Evolutionary conservation across 1,139 yeast species (phyloP).

Genomic region (Suhomyces chickasaworum): DNA sequence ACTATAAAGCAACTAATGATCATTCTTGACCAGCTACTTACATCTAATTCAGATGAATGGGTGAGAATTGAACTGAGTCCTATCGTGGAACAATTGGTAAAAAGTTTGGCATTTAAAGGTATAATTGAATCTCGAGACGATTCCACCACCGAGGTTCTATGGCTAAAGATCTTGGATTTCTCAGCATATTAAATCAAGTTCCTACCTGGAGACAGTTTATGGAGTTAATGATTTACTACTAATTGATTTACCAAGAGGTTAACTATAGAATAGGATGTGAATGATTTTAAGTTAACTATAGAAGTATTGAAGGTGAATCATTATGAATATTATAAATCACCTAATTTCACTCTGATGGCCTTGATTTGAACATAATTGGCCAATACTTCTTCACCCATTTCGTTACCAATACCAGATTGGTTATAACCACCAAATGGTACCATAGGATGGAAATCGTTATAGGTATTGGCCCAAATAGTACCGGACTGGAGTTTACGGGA

Average conservation of each 20-base stretch:
- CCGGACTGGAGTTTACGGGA: slow-evolving; percentile 29
- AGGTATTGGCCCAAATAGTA: slow-evolving; percentile 32
- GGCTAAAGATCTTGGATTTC: slow-evolving; percentile 18
- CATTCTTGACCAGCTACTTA: slow-evolving; percentile 9
- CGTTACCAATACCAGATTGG: slow-evolving; percentile 34
- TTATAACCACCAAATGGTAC: slow-evolving; percentile 36
- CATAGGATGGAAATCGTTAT: slow-evolving; percentile 31
- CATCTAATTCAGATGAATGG: slow-evolving; percentile 18
- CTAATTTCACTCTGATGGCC: slow-evolving; percentile 26
- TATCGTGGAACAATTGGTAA: slow-evolving; percentile 20
- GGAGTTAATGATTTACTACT: too few species aligned
- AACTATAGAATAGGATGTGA: too few species aligned
- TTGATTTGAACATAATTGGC: slow-evolving; percentile 29
- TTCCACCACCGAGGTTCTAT: slow-evolving; percentile 10
- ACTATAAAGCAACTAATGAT: slow-evolving; percentile 16
- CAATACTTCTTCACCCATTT: slow-evolving; percentile 31
- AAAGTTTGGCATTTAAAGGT: slow-evolving; percentile 22
- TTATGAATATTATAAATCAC: slow-evolving; percentile 1
- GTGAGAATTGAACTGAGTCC: slow-evolving; percentile 17
- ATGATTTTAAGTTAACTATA: too few species aligned
- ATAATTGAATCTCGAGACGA: slow-evolving; percentile 20
- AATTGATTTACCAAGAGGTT: too few species aligned
- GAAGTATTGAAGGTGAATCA: too few species aligned
- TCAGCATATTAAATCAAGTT: not conserved
- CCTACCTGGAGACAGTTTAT: not conserved